These are phyloP conservation scores for Talaromyces sp. DNA, from an alignment of 2,329 filamentous ascomycete genomes.

Conservation along the genomic window DNA sequence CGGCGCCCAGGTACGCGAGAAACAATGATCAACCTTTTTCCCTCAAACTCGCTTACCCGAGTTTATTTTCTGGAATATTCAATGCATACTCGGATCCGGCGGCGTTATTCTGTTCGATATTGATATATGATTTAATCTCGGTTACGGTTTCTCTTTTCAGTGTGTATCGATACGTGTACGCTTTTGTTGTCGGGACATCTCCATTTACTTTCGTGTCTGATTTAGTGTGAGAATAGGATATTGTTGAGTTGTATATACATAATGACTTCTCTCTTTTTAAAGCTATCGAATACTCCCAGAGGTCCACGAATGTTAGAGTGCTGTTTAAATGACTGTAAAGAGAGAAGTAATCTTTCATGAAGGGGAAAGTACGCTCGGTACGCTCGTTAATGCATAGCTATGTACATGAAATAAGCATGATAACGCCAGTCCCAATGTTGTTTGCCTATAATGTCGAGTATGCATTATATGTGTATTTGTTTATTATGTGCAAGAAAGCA, in stretches of 20 bases:
- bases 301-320: no score
- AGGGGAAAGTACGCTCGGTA: not conserved
- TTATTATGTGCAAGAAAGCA: slow-evolving; percentile 16
- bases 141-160: not conserved
- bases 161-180: slow-evolving; percentile 1
- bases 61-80: not conserved
- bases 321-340: not conserved
- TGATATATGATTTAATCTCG: slow-evolving; percentile 17
- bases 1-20: slow-evolving; percentile 60
- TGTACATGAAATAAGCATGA: slow-evolving; percentile 6
- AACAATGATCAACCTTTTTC: not conserved
- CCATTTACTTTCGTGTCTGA: slow-evolving; percentile 1
- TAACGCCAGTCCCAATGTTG: slow-evolving; percentile 1
- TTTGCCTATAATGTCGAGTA: not conserved
- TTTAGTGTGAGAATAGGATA: not conserved
- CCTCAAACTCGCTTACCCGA: not conserved
- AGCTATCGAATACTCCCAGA: not conserved
- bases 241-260: slow-evolving; percentile 4
- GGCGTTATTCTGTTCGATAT: slow-evolving; percentile 7
- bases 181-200: not conserved
- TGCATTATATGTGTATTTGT: slow-evolving; percentile 3
- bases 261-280: not conserved
- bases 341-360: not conserved
- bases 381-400: slow-evolving; percentile 1
- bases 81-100: slow-evolving; percentile 8